A percentile compares a stretch with the other conserved stretches of the same genome.
These are phyloP conservation scores for Syncephalastrum contaminatum DNA, from an alignment of 371 early-diverging fungal species.

Conservation along the genomic window DNA sequence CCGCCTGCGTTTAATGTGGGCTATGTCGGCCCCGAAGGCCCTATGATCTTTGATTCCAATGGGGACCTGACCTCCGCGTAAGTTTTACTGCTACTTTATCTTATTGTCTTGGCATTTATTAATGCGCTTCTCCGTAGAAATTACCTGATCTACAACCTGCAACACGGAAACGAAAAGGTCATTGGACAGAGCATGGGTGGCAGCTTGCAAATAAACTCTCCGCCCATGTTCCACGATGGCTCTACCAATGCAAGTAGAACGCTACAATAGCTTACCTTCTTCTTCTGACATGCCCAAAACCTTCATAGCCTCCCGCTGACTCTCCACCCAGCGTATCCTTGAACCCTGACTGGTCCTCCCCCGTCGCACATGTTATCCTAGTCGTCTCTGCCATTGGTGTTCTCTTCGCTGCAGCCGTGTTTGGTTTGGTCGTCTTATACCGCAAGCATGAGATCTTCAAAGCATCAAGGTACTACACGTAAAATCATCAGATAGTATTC, in stretches of 20 bases:
- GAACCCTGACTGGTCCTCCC: slow-evolving; percentile 49
- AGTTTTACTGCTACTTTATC: neutral
- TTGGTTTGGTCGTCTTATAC: slow-evolving; percentile 33
- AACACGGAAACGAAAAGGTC: slow-evolving; percentile 32
- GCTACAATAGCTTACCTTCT: neutral
- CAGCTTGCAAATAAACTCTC: slow-evolving; percentile 34
- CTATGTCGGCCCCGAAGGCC: slow-evolving; percentile 61
- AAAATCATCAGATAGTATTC: neutral
- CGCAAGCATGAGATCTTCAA: slow-evolving; percentile 56
- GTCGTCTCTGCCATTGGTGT: slow-evolving; percentile 38
- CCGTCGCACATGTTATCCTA: slow-evolving; percentile 44
- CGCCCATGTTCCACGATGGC: slow-evolving; percentile 57
- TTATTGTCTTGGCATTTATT: too few species aligned
- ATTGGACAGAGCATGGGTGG: slow-evolving; percentile 53
- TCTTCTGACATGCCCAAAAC: neutral
- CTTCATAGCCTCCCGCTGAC: slow-evolving; percentile 46
- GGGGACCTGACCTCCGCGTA: slow-evolving; percentile 58
- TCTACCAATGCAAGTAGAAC: slow-evolving; percentile 29
- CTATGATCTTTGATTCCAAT: slow-evolving; percentile 53
- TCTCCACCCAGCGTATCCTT: slow-evolving; percentile 49
- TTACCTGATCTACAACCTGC: slow-evolving; percentile 55
- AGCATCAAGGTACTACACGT: slow-evolving; percentile 47
- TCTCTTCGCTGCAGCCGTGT: slow-evolving; percentile 30
- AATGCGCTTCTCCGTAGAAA: slow-evolving; percentile 29
- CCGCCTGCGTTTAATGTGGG: slow-evolving; percentile 55